A percentile compares a stretch with the other conserved stretches of the same genome.
phyloP scores from a whole-genome alignment of 306 rosid species.

The Trifolium repens region DNA sequence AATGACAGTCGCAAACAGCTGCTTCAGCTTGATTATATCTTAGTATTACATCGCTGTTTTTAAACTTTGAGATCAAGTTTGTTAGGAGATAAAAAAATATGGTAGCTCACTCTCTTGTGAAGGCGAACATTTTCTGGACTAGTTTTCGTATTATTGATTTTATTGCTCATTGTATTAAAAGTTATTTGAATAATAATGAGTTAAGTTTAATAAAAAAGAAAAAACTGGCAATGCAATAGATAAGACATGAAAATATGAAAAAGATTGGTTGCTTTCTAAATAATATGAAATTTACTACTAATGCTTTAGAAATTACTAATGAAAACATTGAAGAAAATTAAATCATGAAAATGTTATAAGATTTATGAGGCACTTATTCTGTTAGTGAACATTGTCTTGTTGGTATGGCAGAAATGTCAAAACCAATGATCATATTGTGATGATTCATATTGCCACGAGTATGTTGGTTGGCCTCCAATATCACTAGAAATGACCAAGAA shows the following conservation, averaged over 20 bases:
- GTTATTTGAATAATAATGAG: no score
- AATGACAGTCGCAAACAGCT: no score
- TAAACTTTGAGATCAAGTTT: no score
- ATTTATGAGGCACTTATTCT: constrained; percentile 4
- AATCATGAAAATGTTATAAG: neutral
- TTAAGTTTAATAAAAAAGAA: no score
- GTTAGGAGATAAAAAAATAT: no score
- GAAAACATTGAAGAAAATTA: neutral
- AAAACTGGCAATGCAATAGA: neutral
- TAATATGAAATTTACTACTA: neutral
- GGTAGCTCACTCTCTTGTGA: no score
- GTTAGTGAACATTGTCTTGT: constrained; percentile 9
- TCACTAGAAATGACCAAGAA: constrained; percentile 58
- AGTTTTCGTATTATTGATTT: no score
- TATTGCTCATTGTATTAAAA: no score
- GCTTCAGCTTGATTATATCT: no score
- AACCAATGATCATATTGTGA: constrained; percentile 41
- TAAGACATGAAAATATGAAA: neutral
- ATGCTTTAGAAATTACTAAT: neutral
- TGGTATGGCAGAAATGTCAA: constrained; percentile 34
- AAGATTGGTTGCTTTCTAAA: constrained; percentile 11
- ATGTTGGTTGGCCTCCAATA: constrained; percentile 67
- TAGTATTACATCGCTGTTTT: no score
- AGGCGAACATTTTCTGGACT: no score
- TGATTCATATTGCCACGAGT: constrained; percentile 69